A percentile compares a stretch with the other conserved stretches of the same genome.
These are phyloP conservation scores for Juncus inflexus DNA, from an alignment of 176 grass and related monocot genomes.

Conservation along the genomic window DNA sequence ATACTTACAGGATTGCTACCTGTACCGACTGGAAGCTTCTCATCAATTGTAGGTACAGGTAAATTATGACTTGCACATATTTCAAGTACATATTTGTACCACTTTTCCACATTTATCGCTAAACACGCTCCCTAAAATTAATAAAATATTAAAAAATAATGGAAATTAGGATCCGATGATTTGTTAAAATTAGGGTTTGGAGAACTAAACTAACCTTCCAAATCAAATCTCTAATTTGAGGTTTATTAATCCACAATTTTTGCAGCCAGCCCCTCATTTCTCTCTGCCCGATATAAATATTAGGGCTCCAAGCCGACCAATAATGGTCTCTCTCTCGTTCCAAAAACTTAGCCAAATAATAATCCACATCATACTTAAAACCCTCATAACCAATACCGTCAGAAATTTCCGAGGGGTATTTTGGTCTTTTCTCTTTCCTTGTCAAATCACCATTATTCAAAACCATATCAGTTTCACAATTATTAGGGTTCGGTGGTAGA, in stretches of 20 bases:
- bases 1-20: slow-evolving; percentile 99
- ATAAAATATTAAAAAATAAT: too few relatives aligned
- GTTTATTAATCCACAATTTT: slow-evolving; percentile 88
- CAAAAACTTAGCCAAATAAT: slow-evolving; percentile 73
- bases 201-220: slow-evolving; percentile 60
- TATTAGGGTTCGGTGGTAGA: slow-evolving; percentile 33
- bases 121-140: slow-evolving; percentile 85
- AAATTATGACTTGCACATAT: slow-evolving; percentile 66
- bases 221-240: slow-evolving; percentile 64
- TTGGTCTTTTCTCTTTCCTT: slow-evolving; percentile 57
- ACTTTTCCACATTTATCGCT: slow-evolving; percentile 75
- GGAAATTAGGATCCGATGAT: too few relatives aligned
- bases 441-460: slow-evolving; percentile 50
- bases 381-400: slow-evolving; percentile 36
- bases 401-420: slow-evolving; percentile 41
- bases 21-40: slow-evolving; percentile 93
- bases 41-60: slow-evolving; percentile 63
- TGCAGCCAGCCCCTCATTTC: slow-evolving; percentile 92
- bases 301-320: slow-evolving; percentile 78
- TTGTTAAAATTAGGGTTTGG: too few relatives aligned
- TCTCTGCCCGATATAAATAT: slow-evolving; percentile 83
- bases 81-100: slow-evolving; percentile 68
- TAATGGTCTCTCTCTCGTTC: slow-evolving; percentile 90
- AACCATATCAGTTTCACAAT: slow-evolving; percentile 37
- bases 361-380: slow-evolving; percentile 82